Percentiles rank a stretch among this genome's conserved stretches.
Evolutionary conservation across 2,329 filamentous ascomycete genomes (phyloP).

Genomic region (Alternaria angustiovoidea): DNA sequence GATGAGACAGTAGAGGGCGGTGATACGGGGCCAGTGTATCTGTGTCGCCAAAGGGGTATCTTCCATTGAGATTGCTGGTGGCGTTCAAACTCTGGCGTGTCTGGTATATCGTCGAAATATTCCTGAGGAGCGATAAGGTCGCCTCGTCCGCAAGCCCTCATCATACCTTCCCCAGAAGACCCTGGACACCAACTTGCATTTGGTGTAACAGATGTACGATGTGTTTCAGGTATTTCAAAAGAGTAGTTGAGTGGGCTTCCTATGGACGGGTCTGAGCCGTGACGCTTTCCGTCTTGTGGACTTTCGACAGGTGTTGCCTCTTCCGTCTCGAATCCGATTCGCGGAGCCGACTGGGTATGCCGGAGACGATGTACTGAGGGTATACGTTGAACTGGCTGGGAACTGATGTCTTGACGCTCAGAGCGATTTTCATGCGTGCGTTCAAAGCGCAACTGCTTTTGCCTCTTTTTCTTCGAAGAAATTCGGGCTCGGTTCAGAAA

Average conservation of each 20-base stretch:
- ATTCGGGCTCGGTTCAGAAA: not conserved
- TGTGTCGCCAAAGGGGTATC: conserved; percentile 3
- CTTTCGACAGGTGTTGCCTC: not conserved
- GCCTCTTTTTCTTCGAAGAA: conserved; percentile 3
- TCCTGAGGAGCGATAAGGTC: conserved; percentile 11
- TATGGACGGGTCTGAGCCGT: conserved; percentile 24
- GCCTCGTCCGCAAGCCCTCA: conserved; percentile 12
- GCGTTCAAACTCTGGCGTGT: not conserved
- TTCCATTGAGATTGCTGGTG: not conserved
- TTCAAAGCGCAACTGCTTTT: not conserved
- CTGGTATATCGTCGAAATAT: conserved; percentile 7
- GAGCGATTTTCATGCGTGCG: not conserved
- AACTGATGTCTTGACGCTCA: not conserved
- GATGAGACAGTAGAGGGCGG: not conserved
- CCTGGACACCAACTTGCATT: not conserved
- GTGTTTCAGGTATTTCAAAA: conserved; percentile 15
- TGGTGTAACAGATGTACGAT: conserved; percentile 10
- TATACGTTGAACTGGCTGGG: conserved; percentile 16
- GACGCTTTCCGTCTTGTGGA: not conserved
- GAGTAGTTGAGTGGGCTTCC: conserved; percentile 14
- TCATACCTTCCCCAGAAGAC: not conserved
- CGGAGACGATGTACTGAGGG: conserved; percentile 18
- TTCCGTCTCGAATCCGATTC: not conserved
- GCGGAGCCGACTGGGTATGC: conserved; percentile 16
- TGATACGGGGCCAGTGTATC: not conserved